A percentile compares a stretch with the other conserved stretches of the same genome.
Conservation (phyloP, 805 yeast genomes). For the Jamesozyma hellenica region DNA sequence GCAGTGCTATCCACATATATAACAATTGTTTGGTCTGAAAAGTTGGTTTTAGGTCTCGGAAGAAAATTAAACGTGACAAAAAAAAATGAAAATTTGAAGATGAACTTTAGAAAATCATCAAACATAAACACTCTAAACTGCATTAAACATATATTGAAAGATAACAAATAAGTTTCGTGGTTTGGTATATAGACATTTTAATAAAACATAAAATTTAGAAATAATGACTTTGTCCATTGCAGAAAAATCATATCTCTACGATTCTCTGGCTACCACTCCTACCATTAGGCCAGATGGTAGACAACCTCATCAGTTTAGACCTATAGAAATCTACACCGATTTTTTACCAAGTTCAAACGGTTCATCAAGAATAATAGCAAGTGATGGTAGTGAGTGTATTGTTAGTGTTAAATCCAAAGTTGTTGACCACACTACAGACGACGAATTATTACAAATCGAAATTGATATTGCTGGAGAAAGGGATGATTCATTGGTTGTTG, state of each 20-base stretch:
- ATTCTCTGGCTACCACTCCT: constrained; percentile 51
- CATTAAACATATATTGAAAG: too few relatives aligned
- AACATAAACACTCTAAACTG: too few relatives aligned
- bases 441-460: constrained; percentile 58
- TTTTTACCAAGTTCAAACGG: constrained; percentile 87
- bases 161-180: too few relatives aligned
- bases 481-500: constrained; percentile 65
- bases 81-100: too few relatives aligned
- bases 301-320: constrained; percentile 62
- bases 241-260: constrained; percentile 65
- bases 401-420: constrained; percentile 86
- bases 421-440: constrained; percentile 37
- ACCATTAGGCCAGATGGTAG: constrained; percentile 84
- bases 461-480: constrained; percentile 72
- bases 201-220: too few relatives aligned
- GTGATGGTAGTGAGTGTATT: constrained; percentile 90
- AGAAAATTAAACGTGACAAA: too few relatives aligned
- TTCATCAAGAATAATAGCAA: constrained; percentile 72
- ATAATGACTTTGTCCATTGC: constrained; percentile 63
- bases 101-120: too few relatives aligned
- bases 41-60: too few relatives aligned
- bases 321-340: constrained; percentile 71
- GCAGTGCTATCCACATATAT: too few relatives aligned
- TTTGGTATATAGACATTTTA: too few relatives aligned
- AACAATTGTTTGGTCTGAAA: too few relatives aligned